Conservation (phyloP, 345 rosid species). For the Turnera subulata region DNA sequence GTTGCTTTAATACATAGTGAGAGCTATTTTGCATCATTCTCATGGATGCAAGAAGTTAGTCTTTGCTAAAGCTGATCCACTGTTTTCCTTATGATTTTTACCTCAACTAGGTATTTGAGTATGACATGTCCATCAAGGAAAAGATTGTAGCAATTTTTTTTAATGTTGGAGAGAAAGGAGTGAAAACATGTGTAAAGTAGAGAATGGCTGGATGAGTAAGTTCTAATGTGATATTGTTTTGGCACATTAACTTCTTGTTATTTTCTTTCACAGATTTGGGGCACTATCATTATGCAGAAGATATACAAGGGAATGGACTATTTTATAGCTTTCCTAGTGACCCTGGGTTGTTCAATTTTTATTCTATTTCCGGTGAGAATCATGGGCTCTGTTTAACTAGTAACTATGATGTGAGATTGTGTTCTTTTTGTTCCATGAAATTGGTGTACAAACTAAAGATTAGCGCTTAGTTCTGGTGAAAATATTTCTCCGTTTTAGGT, state of each 20-base stretch:
- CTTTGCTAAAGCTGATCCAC: background rate
- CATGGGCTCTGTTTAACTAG: background rate
- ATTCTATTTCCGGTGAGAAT: slow-evolving; percentile 76
- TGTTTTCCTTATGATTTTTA: background rate
- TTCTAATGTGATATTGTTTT: background rate
- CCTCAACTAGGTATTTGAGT: too few relatives aligned
- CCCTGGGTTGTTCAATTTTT: slow-evolving; percentile 85
- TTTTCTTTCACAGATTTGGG: slow-evolving; percentile 45
- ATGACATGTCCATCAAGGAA: too few relatives aligned
- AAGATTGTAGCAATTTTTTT: too few relatives aligned
- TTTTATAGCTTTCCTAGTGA: slow-evolving; percentile 78
- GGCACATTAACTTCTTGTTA: background rate
- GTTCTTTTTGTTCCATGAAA: too few relatives aligned
- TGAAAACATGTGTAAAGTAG: slow-evolving; percentile 2
- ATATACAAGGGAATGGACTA: slow-evolving; percentile 79
- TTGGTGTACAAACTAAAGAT: too few relatives aligned
- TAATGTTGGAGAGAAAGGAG: slow-evolving; percentile 7
- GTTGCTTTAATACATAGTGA: background rate
- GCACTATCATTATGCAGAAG: slow-evolving; percentile 90
- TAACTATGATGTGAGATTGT: background rate
- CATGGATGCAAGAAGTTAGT: background rate
- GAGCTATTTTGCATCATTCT: background rate
- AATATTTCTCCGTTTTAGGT: background rate
- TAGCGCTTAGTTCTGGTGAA: background rate
- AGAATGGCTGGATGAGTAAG: background rate